Evolutionary conservation across 2,329 filamentous ascomycete species (phyloP), one percentile per base, ranked within the genome.

Genomic region (Talaromyces sp.): DNA sequence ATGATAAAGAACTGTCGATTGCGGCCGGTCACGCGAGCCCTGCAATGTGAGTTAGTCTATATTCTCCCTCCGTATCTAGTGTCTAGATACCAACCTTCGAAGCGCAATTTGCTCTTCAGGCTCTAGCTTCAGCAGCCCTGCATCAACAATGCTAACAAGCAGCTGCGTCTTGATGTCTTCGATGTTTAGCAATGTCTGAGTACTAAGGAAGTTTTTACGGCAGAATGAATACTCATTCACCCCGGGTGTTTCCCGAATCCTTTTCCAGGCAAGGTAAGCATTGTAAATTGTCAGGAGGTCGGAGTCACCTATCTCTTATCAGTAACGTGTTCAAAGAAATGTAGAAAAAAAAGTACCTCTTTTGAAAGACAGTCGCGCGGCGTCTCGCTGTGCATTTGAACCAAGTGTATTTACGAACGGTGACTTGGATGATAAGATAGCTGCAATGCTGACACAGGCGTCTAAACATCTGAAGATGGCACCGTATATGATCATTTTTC

Each of bases 101-200:
- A 97, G 81, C 0, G 84, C 80, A 37, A 83, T 81, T 52, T 89
- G 85, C 73, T 97, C 92, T 2, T 88, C 86, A 0, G 86, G 81
- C 0, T 90, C 90, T 1, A 97, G 81, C 11, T 84, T 85, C 5
- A 98, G 79, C 66, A 97, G 90, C 0, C 92, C 91, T 0, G 92
- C 91, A 69, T 98, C 95, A 6, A 89, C 89, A 0, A 99, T 83
- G 0, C 91, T 90, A 1, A 91, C 88, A 1, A 97, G 82, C 0
- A 99, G 85, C 71, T 99, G 95, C 6, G 90, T 90, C 76, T 98
- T 99, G 60, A 98, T 83, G 69, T 99, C 95, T 74, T 99, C 95
- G 66, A 99, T 96, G 66, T 95, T 96, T 54, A 87, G 83, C 3
- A 99, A 83, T 3, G 91, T 95, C 73, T 96, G 92, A n/a, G 89